Evolutionary conservation across 768 basidiomycete genomes (phyloP).

Genomic region (Hydnum rufescens): DNA sequence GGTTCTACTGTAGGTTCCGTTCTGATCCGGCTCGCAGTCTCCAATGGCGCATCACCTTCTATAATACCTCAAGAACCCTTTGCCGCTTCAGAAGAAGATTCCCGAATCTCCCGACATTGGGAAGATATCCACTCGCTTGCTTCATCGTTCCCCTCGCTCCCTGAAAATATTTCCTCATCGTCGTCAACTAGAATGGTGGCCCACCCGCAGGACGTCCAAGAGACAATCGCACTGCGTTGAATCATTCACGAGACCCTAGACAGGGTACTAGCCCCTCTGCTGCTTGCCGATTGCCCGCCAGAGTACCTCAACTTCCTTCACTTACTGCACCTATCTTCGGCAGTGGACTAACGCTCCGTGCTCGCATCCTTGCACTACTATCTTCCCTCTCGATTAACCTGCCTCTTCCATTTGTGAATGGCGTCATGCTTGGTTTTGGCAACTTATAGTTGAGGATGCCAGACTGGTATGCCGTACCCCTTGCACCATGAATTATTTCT

Average conservation of each 20-base stretch:
- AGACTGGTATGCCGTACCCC: constrained; percentile 2
- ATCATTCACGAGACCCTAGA: too few relatives aligned
- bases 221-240: too few relatives aligned
- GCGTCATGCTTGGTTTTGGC: constrained; percentile 95
- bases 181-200: constrained; percentile 28
- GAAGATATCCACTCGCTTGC: constrained; percentile 39
- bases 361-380: constrained; percentile 45
- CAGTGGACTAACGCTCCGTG: constrained; percentile 38
- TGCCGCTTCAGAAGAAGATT: constrained; percentile 2
- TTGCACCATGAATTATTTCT: too few relatives aligned
- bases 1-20: not conserved
- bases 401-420: constrained; percentile 74
- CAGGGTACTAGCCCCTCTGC: constrained; percentile 7
- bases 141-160: constrained; percentile 47
- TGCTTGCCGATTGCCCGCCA: not conserved
- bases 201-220: too few relatives aligned
- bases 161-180: constrained; percentile 35
- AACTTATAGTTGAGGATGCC: constrained; percentile 45
- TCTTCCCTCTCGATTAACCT: constrained; percentile 71
- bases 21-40: not conserved
- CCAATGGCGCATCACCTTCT: not conserved
- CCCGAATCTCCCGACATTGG: constrained; percentile 32
- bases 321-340: constrained; percentile 57
- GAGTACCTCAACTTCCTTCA: constrained; percentile 20
- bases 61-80: not conserved